Percentiles rank a stretch among this genome's conserved stretches.
Conservation (phyloP, 1,139 yeast species). For the Sugiyamaella castrensis region DNA sequence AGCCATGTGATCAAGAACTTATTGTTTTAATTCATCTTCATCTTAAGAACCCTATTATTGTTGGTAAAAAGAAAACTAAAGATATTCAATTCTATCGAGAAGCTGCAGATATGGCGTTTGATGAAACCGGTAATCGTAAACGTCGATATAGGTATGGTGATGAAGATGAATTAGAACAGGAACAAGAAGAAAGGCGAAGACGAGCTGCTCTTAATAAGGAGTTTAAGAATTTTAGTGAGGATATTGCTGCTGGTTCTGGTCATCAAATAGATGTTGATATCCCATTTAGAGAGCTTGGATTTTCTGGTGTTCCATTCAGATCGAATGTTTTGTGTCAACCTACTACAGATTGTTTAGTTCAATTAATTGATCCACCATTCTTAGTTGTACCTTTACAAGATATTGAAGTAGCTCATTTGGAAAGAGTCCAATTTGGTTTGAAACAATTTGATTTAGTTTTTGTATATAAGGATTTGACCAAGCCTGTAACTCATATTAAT, state of each 20-base stretch:
- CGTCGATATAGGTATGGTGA: conserved; percentile 91
- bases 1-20: conserved; percentile 92
- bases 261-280: conserved; percentile 76
- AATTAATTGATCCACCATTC: conserved; percentile 92
- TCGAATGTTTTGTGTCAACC: conserved; percentile 96
- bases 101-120: conserved; percentile 94
- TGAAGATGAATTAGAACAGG: conserved; percentile 97
- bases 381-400: conserved; percentile 87
- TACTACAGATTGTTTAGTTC: conserved; percentile 93
- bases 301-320: conserved; percentile 96
- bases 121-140: conserved; percentile 95
- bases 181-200: conserved; percentile 95
- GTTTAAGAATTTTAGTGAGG: conserved; percentile 83
- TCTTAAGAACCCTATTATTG: conserved; percentile 86
- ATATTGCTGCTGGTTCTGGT: conserved; percentile 81
- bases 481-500: conserved; percentile 87
- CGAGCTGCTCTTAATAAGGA: conserved; percentile 89
- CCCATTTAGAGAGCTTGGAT: conserved; percentile 94
- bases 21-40: conserved; percentile 91
- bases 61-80: conserved; percentile 92
- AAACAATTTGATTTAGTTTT: conserved; percentile 95
- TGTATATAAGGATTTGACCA: conserved; percentile 84
- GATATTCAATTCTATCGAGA: conserved; percentile 96
- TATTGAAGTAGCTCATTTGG: conserved; percentile 91
- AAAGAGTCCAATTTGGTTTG: conserved; percentile 95